Base-by-base conservation (phyloP, 331 rosid genomes). In the Pyracantha coccinea region DNA sequence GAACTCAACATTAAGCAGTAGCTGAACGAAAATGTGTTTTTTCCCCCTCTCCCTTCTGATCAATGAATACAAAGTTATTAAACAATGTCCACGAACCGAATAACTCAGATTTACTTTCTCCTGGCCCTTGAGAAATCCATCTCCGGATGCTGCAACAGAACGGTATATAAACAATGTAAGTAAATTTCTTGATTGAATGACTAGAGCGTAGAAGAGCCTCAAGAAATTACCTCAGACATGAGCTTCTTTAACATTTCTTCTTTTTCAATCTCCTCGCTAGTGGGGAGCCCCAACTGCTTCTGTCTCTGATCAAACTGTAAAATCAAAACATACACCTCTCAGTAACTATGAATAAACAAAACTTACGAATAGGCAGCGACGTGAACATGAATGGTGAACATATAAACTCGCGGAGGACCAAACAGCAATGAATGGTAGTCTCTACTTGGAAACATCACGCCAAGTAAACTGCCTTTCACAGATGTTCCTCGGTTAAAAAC, bases 81-180 rank as follows among this genome's bases (percentile, higher is more conserved):
- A 17, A 50, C 55, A 20, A 19, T 7, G 12, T n/a, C 62, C 13
- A 10, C 2, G 9, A 14, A 14, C 17, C 33, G n/a, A 13, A 60
- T 25, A 8, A 7, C 20, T 60, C 32, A 25, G 66, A 53, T 58
- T 67, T 77, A 91, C 65, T 90, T 63, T n/a, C 88, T 45, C 83
- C 89, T 91, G 31, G 98, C 98, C 72, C 87, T 75, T 3, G 99
- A 89, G 79, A 95, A 95, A 81, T 95, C 97, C 99, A 95, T 87
- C 87, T 92, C 97, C 44, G 99, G 99, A 85, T 95, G 99, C 99
- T 95, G 97, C 87, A 82, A 73, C 2, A 77, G 13, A 76, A 20
- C 47, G 71, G 21, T 12, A 25, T n/a, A 15, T 11, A 5, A 28
- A 27, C 28, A 21, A 52, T 20, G 54, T 82, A 20, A 82, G 65